phyloP scores from a whole-genome alignment of 139 green algal species.

The Micractinium conductrix region DNA sequence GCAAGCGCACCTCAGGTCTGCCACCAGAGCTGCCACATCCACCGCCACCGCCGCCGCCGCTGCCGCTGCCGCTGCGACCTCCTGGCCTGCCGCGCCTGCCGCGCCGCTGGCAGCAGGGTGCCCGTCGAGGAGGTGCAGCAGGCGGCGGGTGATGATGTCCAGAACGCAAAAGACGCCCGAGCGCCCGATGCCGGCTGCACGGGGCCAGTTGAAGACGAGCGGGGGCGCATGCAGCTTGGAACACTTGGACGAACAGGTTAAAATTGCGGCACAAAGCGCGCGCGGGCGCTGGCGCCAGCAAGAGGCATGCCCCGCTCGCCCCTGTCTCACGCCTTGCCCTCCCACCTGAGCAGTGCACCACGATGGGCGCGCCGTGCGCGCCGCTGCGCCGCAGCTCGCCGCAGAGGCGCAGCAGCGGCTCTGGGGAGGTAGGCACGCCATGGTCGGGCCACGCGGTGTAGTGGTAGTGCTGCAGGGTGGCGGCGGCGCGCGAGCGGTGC shows the following conservation, averaged over 20 bases:
- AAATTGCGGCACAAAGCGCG: too few species aligned
- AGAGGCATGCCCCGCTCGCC: background rate
- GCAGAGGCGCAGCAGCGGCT: constrained; percentile 56
- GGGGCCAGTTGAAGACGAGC: background rate
- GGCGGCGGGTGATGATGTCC: constrained; percentile 74
- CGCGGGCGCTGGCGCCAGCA: too few species aligned
- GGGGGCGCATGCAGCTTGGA: background rate
- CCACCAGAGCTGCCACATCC: constrained; percentile 4
- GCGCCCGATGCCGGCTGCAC: constrained; percentile 82
- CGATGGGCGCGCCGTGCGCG: constrained; percentile 39
- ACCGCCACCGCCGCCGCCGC: background rate
- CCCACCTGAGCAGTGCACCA: constrained; percentile 68
- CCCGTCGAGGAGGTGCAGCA: constrained; percentile 48
- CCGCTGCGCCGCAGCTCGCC: constrained; percentile 32
- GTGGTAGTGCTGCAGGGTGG: constrained; percentile 6
- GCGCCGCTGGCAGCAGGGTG: background rate
- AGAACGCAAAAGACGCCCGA: constrained; percentile 87
- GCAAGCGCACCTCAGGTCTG: constrained; percentile 1
- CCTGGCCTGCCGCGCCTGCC: too few species aligned
- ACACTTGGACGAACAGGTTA: background rate
- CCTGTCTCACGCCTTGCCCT: background rate
- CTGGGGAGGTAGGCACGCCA: constrained; percentile 58
- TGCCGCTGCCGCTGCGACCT: background rate
- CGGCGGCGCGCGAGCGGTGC: background rate
- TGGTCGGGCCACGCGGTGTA: constrained; percentile 73